These are phyloP conservation scores for Alternaria gaisen DNA, from an alignment of 2,329 filamentous ascomycete genomes.

Conservation along the genomic window DNA sequence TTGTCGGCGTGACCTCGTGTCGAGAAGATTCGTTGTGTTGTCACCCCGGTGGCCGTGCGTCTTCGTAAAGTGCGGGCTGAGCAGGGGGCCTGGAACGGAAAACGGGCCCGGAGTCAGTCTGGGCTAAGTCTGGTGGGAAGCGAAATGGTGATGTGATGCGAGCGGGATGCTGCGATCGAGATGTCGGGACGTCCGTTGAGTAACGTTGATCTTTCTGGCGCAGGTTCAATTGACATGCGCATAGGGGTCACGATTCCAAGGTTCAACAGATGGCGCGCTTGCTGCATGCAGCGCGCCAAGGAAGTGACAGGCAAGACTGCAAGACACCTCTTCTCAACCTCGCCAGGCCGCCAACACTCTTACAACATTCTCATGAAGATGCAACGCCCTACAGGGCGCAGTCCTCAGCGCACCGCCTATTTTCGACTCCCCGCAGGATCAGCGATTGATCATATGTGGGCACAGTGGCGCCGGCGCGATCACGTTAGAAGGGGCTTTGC, in stretches of 20 bases:
- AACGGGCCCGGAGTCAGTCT: constrained; percentile 7
- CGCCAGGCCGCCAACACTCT: not conserved
- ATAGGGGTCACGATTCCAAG: not conserved
- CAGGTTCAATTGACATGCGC: not conserved
- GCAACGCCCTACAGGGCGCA: constrained; percentile 7
- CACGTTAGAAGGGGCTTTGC: not conserved
- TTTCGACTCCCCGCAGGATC: not conserved
- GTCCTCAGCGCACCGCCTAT: not conserved
- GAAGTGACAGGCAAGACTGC: not conserved
- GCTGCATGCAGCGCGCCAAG: not conserved
- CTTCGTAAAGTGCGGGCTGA: constrained; percentile 11
- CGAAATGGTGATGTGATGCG: constrained; percentile 5
- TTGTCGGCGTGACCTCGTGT: constrained; percentile 20
- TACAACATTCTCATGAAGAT: constrained; percentile 5
- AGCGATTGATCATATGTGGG: not conserved
- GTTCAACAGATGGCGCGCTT: constrained; percentile 2
- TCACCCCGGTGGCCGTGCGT: constrained; percentile 7
- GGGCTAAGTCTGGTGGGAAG: constrained; percentile 3
- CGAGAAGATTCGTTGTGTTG: constrained; percentile 13
- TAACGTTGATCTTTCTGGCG: not conserved
- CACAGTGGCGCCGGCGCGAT: not conserved
- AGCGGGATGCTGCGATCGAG: not conserved
- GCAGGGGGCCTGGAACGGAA: constrained; percentile 16
- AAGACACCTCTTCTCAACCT: constrained; percentile 4
- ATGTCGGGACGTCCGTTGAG: not conserved